These are phyloP conservation scores for Suillus weaverae DNA, from an alignment of 768 basidiomycete species.

Conservation along the genomic window DNA sequence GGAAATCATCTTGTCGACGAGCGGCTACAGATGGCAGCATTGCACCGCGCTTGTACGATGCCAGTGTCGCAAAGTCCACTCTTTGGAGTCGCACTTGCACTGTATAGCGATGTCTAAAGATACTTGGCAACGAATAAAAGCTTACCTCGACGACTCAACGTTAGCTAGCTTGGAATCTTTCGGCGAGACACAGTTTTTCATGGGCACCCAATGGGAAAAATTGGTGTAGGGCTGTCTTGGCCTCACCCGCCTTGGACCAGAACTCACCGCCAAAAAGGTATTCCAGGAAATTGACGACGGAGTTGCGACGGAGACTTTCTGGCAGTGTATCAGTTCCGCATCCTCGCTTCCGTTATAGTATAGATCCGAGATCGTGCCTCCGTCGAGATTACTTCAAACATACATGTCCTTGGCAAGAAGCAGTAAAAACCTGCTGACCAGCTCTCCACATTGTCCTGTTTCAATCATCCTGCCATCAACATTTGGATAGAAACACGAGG, in stretches of 20 bases:
- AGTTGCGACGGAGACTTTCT: conserved; percentile 15
- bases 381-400: conserved; percentile 1
- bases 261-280: conserved; percentile 12
- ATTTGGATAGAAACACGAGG: not conserved
- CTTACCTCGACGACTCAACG: not conserved
- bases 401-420: conserved; percentile 13
- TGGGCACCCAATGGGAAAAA: conserved; percentile 5
- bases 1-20: conserved; percentile 15
- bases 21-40: conserved; percentile 14
- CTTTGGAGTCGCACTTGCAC: not conserved
- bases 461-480: conserved; percentile 12
- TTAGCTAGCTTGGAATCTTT: not conserved
- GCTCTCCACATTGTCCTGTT: conserved; percentile 11
- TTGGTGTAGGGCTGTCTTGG: not conserved
- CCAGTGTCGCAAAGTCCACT: conserved; percentile 15
- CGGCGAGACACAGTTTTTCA: not conserved
- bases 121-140: not conserved
- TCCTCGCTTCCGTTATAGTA: not conserved
- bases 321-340: conserved; percentile 9
- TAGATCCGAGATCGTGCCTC: not conserved
- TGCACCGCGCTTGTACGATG: conserved; percentile 20
- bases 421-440: conserved; percentile 12
- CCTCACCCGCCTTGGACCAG: not conserved
- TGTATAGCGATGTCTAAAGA: not conserved
- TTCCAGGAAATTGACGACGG: conserved; percentile 16